phyloP scores from a whole-genome alignment of 116 monocot species.

The Papilionanthe hybrid region DNA sequence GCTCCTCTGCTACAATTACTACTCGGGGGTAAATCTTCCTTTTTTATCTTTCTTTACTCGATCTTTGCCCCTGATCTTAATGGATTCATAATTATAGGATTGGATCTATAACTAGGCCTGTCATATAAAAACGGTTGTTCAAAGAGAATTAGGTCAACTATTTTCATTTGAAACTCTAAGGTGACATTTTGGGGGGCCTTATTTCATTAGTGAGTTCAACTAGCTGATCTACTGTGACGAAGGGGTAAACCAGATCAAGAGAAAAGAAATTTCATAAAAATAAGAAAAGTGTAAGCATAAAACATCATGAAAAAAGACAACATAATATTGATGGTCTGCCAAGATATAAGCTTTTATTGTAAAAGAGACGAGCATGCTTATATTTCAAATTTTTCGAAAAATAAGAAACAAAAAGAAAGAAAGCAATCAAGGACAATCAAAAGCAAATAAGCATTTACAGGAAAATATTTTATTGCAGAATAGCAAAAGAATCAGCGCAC shows the following conservation, averaged over 20 bases:
- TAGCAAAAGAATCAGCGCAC: conserved; percentile 31
- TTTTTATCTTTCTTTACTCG: too few species aligned
- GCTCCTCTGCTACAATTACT: not conserved
- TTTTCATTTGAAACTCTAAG: not conserved
- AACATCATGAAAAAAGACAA: not conserved
- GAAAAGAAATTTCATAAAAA: not conserved
- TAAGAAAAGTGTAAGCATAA: not conserved
- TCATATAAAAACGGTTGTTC: not conserved
- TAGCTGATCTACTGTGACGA: not conserved
- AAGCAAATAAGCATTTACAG: not conserved
- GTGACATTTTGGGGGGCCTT: too few species aligned
- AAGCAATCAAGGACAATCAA: not conserved
- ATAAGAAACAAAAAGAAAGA: not conserved
- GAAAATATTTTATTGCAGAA: not conserved
- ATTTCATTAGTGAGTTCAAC: not conserved
- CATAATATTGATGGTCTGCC: not conserved
- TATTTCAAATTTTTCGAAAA: not conserved
- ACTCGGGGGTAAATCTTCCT: not conserved
- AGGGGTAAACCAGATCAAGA: not conserved
- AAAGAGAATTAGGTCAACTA: not conserved
- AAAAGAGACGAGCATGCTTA: not conserved
- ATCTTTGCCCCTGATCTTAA: not conserved
- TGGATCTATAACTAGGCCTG: not conserved
- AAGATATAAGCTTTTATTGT: not conserved
- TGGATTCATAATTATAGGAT: not conserved